Conservation (phyloP, 2,329 filamentous ascomycete genomes). For the Chaetomiaceae sp. region DNA sequence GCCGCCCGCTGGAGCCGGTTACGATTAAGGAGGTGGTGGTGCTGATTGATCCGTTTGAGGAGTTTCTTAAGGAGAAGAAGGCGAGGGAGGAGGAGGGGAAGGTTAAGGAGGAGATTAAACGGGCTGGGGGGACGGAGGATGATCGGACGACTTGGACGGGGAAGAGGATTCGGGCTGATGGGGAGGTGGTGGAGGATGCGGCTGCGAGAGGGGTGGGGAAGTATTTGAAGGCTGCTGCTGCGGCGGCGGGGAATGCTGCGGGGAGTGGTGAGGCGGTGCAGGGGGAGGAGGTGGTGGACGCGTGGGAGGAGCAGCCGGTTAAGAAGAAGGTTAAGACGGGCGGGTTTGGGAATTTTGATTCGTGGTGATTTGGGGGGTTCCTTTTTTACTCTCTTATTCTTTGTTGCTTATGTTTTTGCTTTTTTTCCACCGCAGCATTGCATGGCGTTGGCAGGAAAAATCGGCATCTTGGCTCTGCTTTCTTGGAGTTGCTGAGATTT, state of each 20-base stretch:
- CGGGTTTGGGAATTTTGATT: slow-evolving; percentile 93
- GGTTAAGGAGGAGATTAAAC: slow-evolving; percentile 56
- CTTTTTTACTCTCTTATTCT: not conserved
- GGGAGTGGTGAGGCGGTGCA: not conserved
- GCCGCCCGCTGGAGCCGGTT: slow-evolving; percentile 73
- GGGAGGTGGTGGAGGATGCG: slow-evolving; percentile 44
- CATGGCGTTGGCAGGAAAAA: slow-evolving; percentile 11
- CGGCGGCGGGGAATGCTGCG: slow-evolving; percentile 13
- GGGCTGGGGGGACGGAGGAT: slow-evolving; percentile 72
- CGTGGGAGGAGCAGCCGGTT: slow-evolving; percentile 64
- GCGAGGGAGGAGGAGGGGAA: slow-evolving; percentile 56
- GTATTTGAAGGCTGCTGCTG: slow-evolving; percentile 64
- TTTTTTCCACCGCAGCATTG: too few species aligned
- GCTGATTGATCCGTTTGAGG: slow-evolving; percentile 91
- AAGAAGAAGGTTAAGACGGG: slow-evolving; percentile 73
- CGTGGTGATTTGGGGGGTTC: slow-evolving; percentile 58
- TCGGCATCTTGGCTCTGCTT: not conserved
- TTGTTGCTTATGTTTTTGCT: too few species aligned
- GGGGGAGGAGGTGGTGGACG: slow-evolving; percentile 43
- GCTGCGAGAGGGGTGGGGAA: slow-evolving; percentile 59
- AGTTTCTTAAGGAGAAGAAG: slow-evolving; percentile 74
- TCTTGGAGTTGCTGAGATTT: not conserved
- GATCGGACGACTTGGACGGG: slow-evolving; percentile 94
- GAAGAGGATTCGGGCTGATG: slow-evolving; percentile 72
- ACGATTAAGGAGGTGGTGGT: slow-evolving; percentile 77